These are phyloP conservation scores for Trichocomaceae sp. DNA, from an alignment of 2,329 filamentous ascomycete genomes.

Conservation along the genomic window DNA sequence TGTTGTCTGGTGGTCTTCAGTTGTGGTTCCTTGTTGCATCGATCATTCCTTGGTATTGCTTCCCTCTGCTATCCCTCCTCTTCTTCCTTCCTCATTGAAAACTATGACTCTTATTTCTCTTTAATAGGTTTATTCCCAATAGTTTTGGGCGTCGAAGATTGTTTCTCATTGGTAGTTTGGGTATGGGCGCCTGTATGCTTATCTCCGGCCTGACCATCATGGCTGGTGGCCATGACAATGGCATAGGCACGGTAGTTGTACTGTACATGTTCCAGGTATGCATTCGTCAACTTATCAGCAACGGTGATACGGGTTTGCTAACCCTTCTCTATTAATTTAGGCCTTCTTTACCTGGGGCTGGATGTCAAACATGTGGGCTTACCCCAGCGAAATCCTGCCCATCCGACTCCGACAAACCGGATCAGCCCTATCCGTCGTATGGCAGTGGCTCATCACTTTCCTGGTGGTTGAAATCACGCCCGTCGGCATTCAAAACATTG, in stretches of 20 bases:
- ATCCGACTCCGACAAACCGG: slow-evolving; percentile 12
- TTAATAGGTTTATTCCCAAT: slow-evolving; percentile 39
- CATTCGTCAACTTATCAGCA: not conserved
- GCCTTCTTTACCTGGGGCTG: slow-evolving; percentile 16
- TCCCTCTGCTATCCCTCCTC: not conserved
- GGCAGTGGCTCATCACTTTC: slow-evolving; percentile 16
- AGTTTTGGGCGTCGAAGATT: slow-evolving; percentile 55
- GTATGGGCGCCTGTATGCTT: slow-evolving; percentile 38
- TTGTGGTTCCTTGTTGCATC: slow-evolving; percentile 25
- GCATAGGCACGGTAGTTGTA: slow-evolving; percentile 13
- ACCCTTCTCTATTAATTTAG: not conserved
- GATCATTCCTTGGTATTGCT: slow-evolving; percentile 12
- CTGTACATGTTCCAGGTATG: slow-evolving; percentile 15
- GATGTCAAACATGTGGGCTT: slow-evolving; percentile 16
- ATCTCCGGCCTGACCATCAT: slow-evolving; percentile 13
- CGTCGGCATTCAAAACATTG: slow-evolving; percentile 31
- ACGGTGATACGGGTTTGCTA: no score
- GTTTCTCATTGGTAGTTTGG: slow-evolving; percentile 63
- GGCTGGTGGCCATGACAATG: slow-evolving; percentile 12
- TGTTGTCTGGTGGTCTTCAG: slow-evolving; percentile 46
- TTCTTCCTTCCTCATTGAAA: slow-evolving; percentile 45
- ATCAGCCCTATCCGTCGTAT: slow-evolving; percentile 13
- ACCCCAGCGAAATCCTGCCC: slow-evolving; percentile 15
- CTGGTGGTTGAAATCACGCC: slow-evolving; percentile 36
- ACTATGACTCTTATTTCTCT: slow-evolving; percentile 25